Evolutionary conservation across 257 asterid species (phyloP), one percentile per base, ranked within the genome.

Genomic region (Lycium barbarum): DNA sequence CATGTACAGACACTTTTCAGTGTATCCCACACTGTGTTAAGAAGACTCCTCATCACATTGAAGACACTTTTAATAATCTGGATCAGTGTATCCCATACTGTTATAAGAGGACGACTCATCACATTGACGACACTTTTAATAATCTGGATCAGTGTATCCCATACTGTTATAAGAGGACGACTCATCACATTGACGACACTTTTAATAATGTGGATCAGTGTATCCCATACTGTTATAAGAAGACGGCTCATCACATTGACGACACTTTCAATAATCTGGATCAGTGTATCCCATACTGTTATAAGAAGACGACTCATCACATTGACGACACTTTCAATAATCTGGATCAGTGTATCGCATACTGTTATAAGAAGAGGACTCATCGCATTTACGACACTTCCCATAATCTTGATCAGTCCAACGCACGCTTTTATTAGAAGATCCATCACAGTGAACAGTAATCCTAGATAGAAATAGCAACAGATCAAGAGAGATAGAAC

Each of bases 171-270:
- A n/a, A n/a, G n/a, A 3, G 10, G 15, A 51, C 14, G 5, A 33
- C 3, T 0, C 9, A 18, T 9, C 14, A 9, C 3, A 3, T 0
- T 2, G 5, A 0, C 43, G 4, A n/a, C n/a, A n/a, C n/a, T n/a
- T n/a, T n/a, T n/a, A n/a, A n/a, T n/a, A n/a, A n/a, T n/a, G n/a
- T n/a, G n/a, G n/a, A n/a, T 40, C 45, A 40, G 45, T 40, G 5
- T 5, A 40, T 1, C 45, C 1, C 9, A 51, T 11, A 0, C 5
- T 13, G 0, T 13, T 5, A 11, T 66, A 45, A 66, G 45, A 66
- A 2, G 0, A 33, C n/a, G n/a, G n/a, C n/a, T n/a, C n/a, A n/a
- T n/a, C 43, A 38, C 33, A 26, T 26, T 70, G 4, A 1, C 17
- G 0, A 70, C 3, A 17, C 0, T 0, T 40, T 70, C 38, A 1